Evolutionary conservation across 768 basidiomycete genomes (phyloP), one percentile per base, ranked within the genome.

Genomic region (Chalciporus pseudorubinellus): DNA sequence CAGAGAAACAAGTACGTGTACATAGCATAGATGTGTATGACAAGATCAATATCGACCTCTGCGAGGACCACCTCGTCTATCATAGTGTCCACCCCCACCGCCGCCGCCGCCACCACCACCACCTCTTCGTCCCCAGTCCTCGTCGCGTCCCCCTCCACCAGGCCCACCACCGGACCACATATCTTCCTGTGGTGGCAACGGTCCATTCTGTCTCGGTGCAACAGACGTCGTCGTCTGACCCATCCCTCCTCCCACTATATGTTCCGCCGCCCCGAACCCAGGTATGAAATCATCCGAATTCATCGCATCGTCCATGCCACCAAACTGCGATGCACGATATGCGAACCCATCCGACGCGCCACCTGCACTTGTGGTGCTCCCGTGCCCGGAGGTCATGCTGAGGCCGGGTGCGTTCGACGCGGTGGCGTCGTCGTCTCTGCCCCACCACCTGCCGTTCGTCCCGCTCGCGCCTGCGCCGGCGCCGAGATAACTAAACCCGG

Each of bases 261-360:
- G 64, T 0, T 69, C 69, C 3, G 65, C 61, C 7, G 71, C 71
- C 11, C 82, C 79, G 52, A 88, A 73, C 1, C 87, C 87, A 24
- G 87, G 88, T 18, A 88, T 82, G 54, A 77, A 74, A 53, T 83
- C 83, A 39, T 86, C 85, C 44, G 64, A 65, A n/a, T 61, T 70
- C 46, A 64, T 70, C 44, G 46, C 42, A 24, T 65, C 67, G 33
- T 62, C 68, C 24, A 48, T 51, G 29, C 58, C 62, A 39, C 58
- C 62, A 39, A 69, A 64, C 34, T 55, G 34, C 16, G 40, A 22
- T 19, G 66, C 65, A 4, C 66, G 64, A 13, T 62, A 60, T 47
- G 66, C 58, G 14, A 58, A 58, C 18, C 59, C 61, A 8, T 58
- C 63, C 8, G 54, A 47, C 31, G 62, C 46, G 3, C 60, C 64